These are phyloP conservation scores for Microdochium paspali DNA, from an alignment of 2,329 filamentous ascomycete species.

Conservation along the genomic window DNA sequence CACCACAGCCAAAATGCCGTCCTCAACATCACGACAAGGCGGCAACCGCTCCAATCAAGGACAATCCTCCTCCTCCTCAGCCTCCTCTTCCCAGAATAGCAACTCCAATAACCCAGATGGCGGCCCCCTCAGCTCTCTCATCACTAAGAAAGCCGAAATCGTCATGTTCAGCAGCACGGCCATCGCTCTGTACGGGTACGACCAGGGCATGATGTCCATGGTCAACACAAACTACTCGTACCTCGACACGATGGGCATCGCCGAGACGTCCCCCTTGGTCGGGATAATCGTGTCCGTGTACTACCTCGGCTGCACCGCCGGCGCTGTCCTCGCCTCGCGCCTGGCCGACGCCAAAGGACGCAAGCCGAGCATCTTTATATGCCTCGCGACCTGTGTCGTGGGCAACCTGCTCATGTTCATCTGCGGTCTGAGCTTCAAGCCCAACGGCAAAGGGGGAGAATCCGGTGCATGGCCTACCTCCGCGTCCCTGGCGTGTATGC, in stretches of 20 bases:
- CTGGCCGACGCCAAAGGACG: conserved; percentile 43
- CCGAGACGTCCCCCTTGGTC: conserved; percentile 37
- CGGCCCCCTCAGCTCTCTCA: conserved; percentile 9
- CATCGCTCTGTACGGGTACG: conserved; percentile 25
- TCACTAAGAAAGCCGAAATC: conserved; percentile 23
- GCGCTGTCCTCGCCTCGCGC: conserved; percentile 46
- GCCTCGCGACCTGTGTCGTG: conserved; percentile 39
- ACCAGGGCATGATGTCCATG: conserved; percentile 25
- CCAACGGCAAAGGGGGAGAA: conserved; percentile 21
- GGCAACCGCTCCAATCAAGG: neutral
- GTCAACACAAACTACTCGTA: conserved; percentile 32
- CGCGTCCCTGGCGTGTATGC: conserved; percentile 33
- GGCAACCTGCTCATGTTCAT: conserved; percentile 54
- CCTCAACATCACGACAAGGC: conserved; percentile 13
- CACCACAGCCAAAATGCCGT: conserved; percentile 14
- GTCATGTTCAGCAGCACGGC: conserved; percentile 27
- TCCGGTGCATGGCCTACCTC: conserved; percentile 22
- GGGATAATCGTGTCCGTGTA: conserved; percentile 52
- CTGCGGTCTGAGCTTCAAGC: conserved; percentile 38
- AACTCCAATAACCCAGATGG: conserved; percentile 2
- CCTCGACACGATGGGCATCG: conserved; percentile 46
- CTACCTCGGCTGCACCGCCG: conserved; percentile 51
- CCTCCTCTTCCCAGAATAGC: neutral
- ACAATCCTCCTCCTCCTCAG: neutral
- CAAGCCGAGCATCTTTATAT: conserved; percentile 45